phyloP scores from a whole-genome alignment of 208 protist species.

The Leishmania gerbilli region DNA sequence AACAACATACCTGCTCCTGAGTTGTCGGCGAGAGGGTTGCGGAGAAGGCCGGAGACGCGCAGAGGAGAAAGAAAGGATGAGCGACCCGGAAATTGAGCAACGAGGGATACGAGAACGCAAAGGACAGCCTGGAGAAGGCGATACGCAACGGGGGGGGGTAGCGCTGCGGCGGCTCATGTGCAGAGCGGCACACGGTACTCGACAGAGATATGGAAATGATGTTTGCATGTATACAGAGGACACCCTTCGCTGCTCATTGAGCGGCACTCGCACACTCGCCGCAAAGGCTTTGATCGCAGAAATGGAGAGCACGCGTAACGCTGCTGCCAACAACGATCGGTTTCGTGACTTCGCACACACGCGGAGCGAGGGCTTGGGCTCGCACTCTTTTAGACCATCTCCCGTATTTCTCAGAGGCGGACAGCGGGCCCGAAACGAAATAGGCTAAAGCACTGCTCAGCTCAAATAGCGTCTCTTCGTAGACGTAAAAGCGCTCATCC shows the following conservation, averaged over 20 bases:
- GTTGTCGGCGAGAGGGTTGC: background rate
- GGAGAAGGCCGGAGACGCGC: background rate
- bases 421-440: background rate
- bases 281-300: background rate
- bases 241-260: background rate
- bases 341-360: background rate
- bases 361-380: background rate
- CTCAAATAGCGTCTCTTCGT: background rate
- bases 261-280: background rate
- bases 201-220: background rate
- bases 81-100: background rate
- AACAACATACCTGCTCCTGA: slow-evolving; percentile 14
- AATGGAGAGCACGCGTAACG: background rate
- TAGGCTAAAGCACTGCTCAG: background rate
- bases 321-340: background rate
- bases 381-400: background rate
- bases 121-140: background rate
- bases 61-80: background rate
- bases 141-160: background rate
- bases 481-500: background rate
- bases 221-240: background rate
- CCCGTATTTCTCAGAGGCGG: background rate
- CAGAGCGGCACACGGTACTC: background rate
- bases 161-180: background rate
- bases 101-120: too few species aligned